phyloP scores from a whole-genome alignment of 129 eudicot genomes.

The Pulicaria dysenterica region DNA sequence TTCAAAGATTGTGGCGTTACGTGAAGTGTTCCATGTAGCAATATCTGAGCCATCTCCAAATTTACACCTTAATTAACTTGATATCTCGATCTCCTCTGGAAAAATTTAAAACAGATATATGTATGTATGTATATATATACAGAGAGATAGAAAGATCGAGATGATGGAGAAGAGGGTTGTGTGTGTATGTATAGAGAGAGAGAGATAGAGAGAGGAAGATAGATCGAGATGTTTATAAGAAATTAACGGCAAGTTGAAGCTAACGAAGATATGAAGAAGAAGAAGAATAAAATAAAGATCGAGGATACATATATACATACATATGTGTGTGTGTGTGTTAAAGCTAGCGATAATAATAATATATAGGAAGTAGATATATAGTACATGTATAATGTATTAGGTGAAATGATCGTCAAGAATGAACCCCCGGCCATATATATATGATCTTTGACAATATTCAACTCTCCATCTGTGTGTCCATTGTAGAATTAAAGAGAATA shows the following conservation, averaged over 20 bases:
- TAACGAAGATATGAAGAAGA: constrained; percentile 22
- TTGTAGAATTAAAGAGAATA: too few species aligned
- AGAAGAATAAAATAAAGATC: background rate
- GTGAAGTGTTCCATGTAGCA: constrained; percentile 87
- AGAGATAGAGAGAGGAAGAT: background rate
- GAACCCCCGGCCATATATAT: too few species aligned
- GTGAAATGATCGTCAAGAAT: too few species aligned
- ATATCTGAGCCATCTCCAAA: constrained; percentile 57
- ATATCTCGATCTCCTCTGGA: background rate
- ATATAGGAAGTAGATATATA: too few species aligned
- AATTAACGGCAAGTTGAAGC: constrained; percentile 20
- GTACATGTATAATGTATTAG: too few species aligned
- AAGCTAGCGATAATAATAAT: too few species aligned
- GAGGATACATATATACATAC: background rate
- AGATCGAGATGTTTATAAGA: background rate
- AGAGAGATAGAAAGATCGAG: background rate
- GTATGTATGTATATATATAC: background rate
- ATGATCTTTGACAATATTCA: too few species aligned
- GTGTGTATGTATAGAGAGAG: background rate
- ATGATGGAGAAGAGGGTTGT: background rate
- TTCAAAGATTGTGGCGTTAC: constrained; percentile 76
- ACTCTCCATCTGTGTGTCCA: too few species aligned
- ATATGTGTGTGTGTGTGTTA: too few species aligned
- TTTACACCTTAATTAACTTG: background rate
- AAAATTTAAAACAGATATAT: background rate